Evolutionary conservation across 1,284 basidiomycete species (phyloP), one percentile per base, ranked within the genome.

Genomic region (Xerocomus tenax): DNA sequence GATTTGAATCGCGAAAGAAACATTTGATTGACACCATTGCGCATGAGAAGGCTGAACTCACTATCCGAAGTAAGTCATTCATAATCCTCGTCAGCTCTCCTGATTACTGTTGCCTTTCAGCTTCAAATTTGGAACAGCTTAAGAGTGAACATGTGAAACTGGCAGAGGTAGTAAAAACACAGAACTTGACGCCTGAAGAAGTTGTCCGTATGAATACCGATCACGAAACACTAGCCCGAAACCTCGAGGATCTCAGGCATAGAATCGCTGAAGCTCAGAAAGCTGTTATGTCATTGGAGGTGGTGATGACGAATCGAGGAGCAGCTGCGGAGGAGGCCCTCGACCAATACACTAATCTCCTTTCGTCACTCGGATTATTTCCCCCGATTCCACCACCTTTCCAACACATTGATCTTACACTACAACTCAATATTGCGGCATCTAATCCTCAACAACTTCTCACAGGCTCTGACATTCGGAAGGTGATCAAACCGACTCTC

Each of bases 161-260:
- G 21, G 68, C 72, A 8, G 74, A 77, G 1, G 76, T 87, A 10
- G 87, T 94, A 18, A 80, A 81, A 58, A 79, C 74, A 34, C 91
- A 94, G 65, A 92, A 93, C 61, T 75, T 94, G 28, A 78, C 84
- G 1, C 84, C 84, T 0, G 88, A 92, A 63, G 90, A 94, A 68
- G 88, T 91, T 38, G 71, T 78, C 43, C 80, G 82, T 30, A 93
- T 94, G 90, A 92, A 84, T 57, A 81, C 81, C 13, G 89, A 92
- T 56, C 84, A 88, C 56, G 87, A 91, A 59, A 78, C 73, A 18
- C 72, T 94, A 19, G 71, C 74, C 25, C 81, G 75, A 55, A 85
- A 74, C 62, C 67, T 90, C 34, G 84, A 86, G 58, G 87, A 89
- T 51, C 75, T 91, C 40, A 82, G 80, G 55, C 74, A 77, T 58